These are phyloP conservation scores for Berberis thunbergii DNA, from an alignment of 164 flowering plant genomes.

Conservation along the genomic window DNA sequence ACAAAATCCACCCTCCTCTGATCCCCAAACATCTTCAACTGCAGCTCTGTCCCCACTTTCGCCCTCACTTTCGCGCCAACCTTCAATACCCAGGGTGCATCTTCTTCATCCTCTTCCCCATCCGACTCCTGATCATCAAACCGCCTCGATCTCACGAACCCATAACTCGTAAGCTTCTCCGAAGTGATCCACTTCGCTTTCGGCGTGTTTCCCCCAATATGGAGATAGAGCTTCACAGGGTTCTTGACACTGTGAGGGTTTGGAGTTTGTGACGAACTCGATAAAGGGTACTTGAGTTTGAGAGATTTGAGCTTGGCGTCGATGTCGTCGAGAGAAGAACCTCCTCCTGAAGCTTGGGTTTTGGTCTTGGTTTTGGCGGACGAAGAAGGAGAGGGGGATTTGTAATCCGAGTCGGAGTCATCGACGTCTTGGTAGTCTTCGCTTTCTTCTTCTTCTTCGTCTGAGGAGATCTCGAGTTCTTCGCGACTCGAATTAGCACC, in stretches of 20 bases:
- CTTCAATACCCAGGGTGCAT: slow-evolving; percentile 45
- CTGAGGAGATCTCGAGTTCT: no score
- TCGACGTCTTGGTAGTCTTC: no score
- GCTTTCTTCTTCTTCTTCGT: no score
- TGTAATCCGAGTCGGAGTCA: no score
- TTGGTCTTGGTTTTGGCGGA: no score
- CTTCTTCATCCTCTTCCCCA: slow-evolving; percentile 25
- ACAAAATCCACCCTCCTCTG: slow-evolving; percentile 71
- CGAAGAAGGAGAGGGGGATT: no score
- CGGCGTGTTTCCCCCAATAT: slow-evolving; percentile 57
- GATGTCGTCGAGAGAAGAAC: slow-evolving; percentile 51
- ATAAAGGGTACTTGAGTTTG: slow-evolving; percentile 56
- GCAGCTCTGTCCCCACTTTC: slow-evolving; percentile 37
- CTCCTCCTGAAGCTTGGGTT: no score
- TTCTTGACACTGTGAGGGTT: slow-evolving; percentile 31
- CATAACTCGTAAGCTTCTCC: slow-evolving; percentile 55
- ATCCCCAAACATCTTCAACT: slow-evolving; percentile 53
- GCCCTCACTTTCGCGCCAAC: slow-evolving; percentile 41
- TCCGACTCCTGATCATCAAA: slow-evolving; percentile 17
- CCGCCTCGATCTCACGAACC: slow-evolving; percentile 28
- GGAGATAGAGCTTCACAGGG: slow-evolving; percentile 62
- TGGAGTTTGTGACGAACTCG: slow-evolving; percentile 25
- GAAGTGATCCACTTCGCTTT: slow-evolving; percentile 68
- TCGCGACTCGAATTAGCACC: no score
- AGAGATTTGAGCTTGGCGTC: slow-evolving; percentile 63